Conservation (phyloP, 805 yeast species). For the Metschnikowia gelsemii region DNA sequence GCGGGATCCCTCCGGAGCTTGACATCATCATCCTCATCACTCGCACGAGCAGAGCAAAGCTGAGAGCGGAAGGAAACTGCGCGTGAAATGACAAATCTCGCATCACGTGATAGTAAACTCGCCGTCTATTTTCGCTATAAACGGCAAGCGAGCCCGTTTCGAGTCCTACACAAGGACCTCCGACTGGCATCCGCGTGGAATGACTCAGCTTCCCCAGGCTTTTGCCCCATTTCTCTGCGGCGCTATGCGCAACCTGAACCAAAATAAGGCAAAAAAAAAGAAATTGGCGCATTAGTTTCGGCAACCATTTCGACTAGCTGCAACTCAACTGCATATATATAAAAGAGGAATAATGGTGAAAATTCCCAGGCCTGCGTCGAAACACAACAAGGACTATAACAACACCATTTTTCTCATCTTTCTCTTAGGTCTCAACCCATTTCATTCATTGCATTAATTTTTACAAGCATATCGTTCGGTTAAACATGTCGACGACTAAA, state of each 20-base stretch:
- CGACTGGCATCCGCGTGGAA: slow-evolving; percentile 7
- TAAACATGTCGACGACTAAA: slow-evolving; percentile 6
- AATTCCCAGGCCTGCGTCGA: too few relatives aligned
- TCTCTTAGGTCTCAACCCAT: too few relatives aligned
- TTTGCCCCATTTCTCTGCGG: slow-evolving; percentile 9
- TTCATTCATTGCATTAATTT: too few relatives aligned
- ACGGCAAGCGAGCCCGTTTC: neutral
- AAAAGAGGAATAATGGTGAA: neutral
- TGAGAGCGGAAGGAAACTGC: slow-evolving; percentile 1
- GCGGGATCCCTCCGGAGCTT: slow-evolving; percentile 1
- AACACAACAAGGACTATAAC: too few relatives aligned
- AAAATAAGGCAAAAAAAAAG: slow-evolving; percentile 3
- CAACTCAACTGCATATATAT: slow-evolving; percentile 6
- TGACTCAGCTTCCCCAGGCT: slow-evolving; percentile 12
- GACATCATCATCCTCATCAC: neutral
- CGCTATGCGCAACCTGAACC: slow-evolving; percentile 7
- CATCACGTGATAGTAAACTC: slow-evolving; percentile 4
- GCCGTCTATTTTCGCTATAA: neutral
- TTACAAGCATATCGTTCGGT: neutral
- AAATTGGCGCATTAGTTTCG: slow-evolving; percentile 3
- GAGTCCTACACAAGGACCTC: neutral
- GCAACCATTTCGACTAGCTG: slow-evolving; percentile 5
- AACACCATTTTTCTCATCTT: too few relatives aligned
- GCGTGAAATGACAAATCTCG: neutral
- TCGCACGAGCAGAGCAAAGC: neutral